A percentile compares a stretch with the other conserved stretches of the same genome.
These are phyloP conservation scores for Fusarium sp. DNA, from an alignment of 2,329 filamentous ascomycete genomes.

Conservation along the genomic window DNA sequence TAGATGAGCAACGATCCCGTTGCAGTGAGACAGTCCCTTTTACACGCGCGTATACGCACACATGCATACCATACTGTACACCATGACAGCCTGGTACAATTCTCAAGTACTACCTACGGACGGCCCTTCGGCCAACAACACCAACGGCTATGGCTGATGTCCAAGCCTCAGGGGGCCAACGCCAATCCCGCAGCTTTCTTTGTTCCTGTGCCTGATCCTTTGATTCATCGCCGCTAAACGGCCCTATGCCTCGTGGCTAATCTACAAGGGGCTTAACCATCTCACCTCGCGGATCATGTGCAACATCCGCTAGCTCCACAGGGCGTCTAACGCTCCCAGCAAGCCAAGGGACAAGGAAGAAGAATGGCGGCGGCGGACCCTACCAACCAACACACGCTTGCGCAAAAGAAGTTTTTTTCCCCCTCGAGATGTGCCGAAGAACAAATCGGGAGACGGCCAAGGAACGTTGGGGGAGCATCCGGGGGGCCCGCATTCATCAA, in stretches of 20 bases:
- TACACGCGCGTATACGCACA: conserved; percentile 27
- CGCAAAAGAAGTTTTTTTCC: conserved; percentile 20
- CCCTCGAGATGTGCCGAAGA: conserved; percentile 32
- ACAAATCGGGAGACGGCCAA: conserved; percentile 25
- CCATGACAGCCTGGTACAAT: not conserved
- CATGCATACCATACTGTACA: not conserved
- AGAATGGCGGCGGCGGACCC: conserved; percentile 14
- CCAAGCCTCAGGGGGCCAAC: conserved; percentile 7
- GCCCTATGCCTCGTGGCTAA: conserved; percentile 37
- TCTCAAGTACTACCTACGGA: not conserved
- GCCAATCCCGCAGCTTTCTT: conserved; percentile 19
- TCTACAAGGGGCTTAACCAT: conserved; percentile 40
- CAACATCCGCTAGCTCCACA: conserved; percentile 46
- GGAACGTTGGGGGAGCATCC: conserved; percentile 9
- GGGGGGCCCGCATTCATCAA: conserved; percentile 14
- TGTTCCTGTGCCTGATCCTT: conserved; percentile 29
- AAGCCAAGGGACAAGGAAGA: conserved; percentile 34
- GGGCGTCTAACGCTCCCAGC: conserved; percentile 44
- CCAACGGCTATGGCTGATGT: conserved; percentile 12
- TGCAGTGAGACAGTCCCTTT: not conserved
- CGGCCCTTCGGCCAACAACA: not conserved
- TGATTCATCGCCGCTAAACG: conserved; percentile 22
- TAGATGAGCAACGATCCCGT: conserved; percentile 2
- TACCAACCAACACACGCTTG: conserved; percentile 39
- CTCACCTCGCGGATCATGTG: conserved; percentile 44